Base-by-base conservation (phyloP, 176 grass and related monocot species). In the Stipa capillata region DNA sequence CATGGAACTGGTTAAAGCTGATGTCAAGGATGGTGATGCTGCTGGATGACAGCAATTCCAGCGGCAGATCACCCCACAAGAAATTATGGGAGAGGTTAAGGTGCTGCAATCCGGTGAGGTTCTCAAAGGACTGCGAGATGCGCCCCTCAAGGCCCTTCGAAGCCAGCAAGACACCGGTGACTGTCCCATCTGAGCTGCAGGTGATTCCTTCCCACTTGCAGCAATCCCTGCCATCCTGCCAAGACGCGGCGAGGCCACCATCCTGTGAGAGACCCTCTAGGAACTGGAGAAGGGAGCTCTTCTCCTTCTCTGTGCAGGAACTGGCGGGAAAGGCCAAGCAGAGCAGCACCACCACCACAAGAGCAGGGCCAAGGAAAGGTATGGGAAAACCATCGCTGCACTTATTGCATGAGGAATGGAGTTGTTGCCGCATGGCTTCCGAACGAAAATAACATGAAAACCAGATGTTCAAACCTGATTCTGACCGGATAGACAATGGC, bases 11-110 rank as follows among this genome's bases (percentile, higher is more conserved):
- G 23, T 77, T 77, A 39, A 77, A 77, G 37, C 77, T 80, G 6
- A 80, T 23, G 17, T 80, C 59, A 5, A 80, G 45, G 2, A 49
- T 5, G 1, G 2, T 11, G 17, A 80, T 29, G 47, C 48, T 47
- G 29, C 7, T 13, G 25, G 77, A 54, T 3, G 10, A 39, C 34
- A 76, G 20, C 20, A 76, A 17, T 20, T 13, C 47, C 37, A 14
- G 21, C 0, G 58, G 42, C 11, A 80, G 45, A 8, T 3, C n/a
- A 29, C 77, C 77, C 0, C 28, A 32, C 16, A 80, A 41, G 9
- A 3, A 31, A 7, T 80, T 80, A 29, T 66, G n/a, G 45, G 77
- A 80, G n/a, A 80, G 58, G 58, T 80, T 7, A 47, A 80, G 57
- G 44, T 66, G 13, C 8, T 41, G 45, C 21, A 80, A 59, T 6